phyloP scores from a whole-genome alignment of 192 early-diverging fungal genomes.

The Rhizoclosmatium sp. region DNA sequence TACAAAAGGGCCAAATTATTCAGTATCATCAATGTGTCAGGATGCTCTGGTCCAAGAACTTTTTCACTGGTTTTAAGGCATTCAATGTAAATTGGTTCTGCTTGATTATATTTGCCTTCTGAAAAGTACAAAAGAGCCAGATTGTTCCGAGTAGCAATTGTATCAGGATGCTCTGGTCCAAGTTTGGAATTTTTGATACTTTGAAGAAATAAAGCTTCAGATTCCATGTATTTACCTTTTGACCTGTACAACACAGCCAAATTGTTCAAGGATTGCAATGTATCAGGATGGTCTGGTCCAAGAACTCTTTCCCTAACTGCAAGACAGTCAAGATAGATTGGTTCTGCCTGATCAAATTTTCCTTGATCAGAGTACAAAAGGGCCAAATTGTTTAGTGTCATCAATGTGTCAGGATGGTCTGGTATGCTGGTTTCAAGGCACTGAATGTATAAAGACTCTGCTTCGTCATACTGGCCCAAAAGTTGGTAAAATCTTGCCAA shows the following conservation, averaged over 20 bases:
- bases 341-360: constrained; percentile 8
- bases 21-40: constrained; percentile 14
- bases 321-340: no score
- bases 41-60: constrained; percentile 23
- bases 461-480: no score
- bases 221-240: constrained; percentile 1
- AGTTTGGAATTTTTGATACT: not conserved
- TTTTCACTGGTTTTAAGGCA: constrained; percentile 27
- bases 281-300: no score
- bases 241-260: not conserved
- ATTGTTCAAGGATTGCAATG: no score
- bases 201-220: not conserved
- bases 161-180: not conserved
- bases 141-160: not conserved
- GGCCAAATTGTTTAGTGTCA: not conserved
- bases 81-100: constrained; percentile 23
- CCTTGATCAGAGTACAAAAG: not conserved
- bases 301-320: no score
- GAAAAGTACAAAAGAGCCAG: constrained; percentile 8
- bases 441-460: no score
- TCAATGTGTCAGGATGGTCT: not conserved
- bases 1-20: constrained; percentile 19
- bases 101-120: constrained; percentile 29
- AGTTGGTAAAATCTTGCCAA: not conserved
- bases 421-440: no score